Base-by-base conservation (phyloP, 257 asterid species). In the Linaria vulgaris region DNA sequence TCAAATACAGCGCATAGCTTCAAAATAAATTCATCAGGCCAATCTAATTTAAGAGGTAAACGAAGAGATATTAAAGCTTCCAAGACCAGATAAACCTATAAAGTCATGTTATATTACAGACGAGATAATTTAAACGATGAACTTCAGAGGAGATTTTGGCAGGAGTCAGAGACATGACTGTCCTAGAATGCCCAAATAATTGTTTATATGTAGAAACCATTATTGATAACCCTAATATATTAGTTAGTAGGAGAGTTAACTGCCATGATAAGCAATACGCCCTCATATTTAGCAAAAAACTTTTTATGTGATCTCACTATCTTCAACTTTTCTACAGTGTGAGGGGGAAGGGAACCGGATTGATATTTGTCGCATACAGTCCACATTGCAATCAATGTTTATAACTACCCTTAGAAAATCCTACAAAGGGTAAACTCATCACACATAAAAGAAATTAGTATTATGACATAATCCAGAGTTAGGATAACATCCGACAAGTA, bases 141-240 rank as follows among this genome's bases (percentile, higher is more conserved):
- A 47, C 59, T 17, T 53, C 46, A 53, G 49, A 25, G 17, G 45
- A 59, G 41, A 54, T 20, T 24, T 46, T 61, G 9, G 9, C 46
- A 37, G 41, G 15, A 59, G 57, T 41, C 25, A 55, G 41, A 64
- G 53, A 23, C 21, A n/a, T 58, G 19, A 25, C 14, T 39, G 41
- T 10, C 34, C 52, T 9, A 39, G 9, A 64, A 5, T 45, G 49
- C 38, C 51, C 50, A 61, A 73, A 23, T 46, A 65, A 39, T 51
- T 50, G 24, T 63, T 47, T 21, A 61, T 61, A 67, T 45, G 24
- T n/a, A n/a, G n/a, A n/a, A n/a, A n/a, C n/a, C n/a, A n/a, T n/a
- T n/a, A n/a, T n/a, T n/a, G n/a, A n/a, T n/a, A n/a, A n/a, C n/a
- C n/a, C n/a, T n/a, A n/a, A 48, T 25, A 25, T 23, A 54, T n/a